These are phyloP conservation scores for Pistacia vera DNA, from an alignment of 345 rosid genomes.

Conservation along the genomic window DNA sequence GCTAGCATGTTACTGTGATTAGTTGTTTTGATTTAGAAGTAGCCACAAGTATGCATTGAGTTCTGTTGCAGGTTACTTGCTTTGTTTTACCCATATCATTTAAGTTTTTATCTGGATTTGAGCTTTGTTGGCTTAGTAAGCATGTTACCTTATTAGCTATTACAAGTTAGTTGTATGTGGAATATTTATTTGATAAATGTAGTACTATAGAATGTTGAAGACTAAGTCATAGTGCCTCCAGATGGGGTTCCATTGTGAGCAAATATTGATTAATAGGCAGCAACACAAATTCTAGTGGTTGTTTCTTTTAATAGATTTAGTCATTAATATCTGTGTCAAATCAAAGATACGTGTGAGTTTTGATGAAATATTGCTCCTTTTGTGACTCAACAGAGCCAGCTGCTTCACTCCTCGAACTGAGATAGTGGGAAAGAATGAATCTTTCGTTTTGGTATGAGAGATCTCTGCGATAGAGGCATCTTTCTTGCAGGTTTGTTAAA, in stretches of 20 bases:
- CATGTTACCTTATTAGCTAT: neutral
- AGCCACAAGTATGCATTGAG: neutral
- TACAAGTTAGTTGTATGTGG: neutral
- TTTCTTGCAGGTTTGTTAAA: conserved; percentile 70
- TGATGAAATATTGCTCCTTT: conserved; percentile 19
- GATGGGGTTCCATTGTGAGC: neutral
- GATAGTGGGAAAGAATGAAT: conserved; percentile 86
- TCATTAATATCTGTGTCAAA: neutral
- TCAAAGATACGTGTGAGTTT: neutral
- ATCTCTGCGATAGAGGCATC: conserved; percentile 97
- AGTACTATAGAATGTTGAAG: neutral
- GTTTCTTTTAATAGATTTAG: neutral
- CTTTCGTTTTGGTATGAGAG: conserved; percentile 96
- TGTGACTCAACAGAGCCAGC: conserved; percentile 65
- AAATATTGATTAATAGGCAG: neutral
- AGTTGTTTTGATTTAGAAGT: too few species aligned
- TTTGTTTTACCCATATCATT: neutral
- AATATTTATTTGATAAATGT: neutral
- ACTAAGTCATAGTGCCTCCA: neutral
- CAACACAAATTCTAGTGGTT: neutral
- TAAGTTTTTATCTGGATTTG: neutral
- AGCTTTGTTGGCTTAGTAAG: neutral
- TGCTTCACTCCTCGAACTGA: conserved; percentile 87
- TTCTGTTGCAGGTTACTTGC: neutral
- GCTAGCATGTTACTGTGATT: neutral